Evolutionary conservation across 2,329 filamentous ascomycete species (phyloP).

Genomic region (Colletotrichum scovillei): DNA sequence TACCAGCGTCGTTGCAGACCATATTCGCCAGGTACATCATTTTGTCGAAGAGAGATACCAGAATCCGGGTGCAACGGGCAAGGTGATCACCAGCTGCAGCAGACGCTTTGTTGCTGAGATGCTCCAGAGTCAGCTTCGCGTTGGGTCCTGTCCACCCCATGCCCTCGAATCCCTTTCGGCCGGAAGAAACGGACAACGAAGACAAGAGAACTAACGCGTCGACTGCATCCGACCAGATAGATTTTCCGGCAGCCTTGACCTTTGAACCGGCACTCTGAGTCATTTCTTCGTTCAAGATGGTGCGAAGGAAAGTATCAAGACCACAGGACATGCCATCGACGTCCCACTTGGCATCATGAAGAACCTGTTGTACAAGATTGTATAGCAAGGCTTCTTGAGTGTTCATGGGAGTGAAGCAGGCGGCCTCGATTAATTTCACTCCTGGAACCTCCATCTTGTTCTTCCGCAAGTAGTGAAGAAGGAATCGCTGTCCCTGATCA

Average conservation of each 20-base stretch:
- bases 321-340: conserved; percentile 32
- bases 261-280: not conserved
- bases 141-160: not conserved
- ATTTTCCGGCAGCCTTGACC: conserved; percentile 12
- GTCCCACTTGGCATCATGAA: conserved; percentile 44
- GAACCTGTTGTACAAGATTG: conserved; percentile 42
- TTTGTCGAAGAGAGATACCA: conserved; percentile 38
- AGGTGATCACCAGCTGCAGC: not conserved
- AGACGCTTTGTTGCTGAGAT: not conserved
- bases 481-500: conserved; percentile 45
- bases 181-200: not conserved
- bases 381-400: conserved; percentile 41
- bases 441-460: conserved; percentile 44
- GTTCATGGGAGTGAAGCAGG: conserved; percentile 43
- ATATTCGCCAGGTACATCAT: conserved; percentile 35
- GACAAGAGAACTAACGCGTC: conserved; percentile 15
- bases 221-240: conserved; percentile 11
- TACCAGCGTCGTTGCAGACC: not conserved
- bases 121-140: not conserved
- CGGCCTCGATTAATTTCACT: conserved; percentile 37
- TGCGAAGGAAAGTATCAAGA: not conserved
- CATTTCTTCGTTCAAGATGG: not conserved
- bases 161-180: not conserved
- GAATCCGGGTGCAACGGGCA: conserved; percentile 4
- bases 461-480: conserved; percentile 43